Evolutionary conservation across 495 filamentous ascomycete genomes (phyloP).

Genomic region (Penicillium riverlandense): DNA sequence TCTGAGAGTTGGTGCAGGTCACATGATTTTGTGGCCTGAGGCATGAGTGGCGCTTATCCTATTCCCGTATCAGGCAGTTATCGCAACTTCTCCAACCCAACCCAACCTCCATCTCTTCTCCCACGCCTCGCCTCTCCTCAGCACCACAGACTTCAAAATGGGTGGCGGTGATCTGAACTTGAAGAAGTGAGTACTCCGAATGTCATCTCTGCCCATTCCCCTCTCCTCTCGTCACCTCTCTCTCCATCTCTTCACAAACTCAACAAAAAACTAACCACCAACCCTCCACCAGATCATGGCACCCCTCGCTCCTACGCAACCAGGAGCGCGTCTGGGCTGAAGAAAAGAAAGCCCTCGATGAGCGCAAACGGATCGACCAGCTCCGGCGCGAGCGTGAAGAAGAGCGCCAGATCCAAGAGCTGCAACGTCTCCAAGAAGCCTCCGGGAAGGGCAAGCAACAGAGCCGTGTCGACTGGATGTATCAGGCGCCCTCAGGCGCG

Average conservation of each 20-base stretch:
- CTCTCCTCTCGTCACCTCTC: too few relatives aligned
- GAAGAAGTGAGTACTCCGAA: constrained; percentile 58
- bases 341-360: constrained; percentile 89
- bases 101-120: background rate
- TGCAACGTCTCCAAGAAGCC: constrained; percentile 82
- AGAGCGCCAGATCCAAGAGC: constrained; percentile 86
- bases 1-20: background rate
- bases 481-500: constrained; percentile 75
- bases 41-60: background rate
- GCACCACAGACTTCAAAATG: constrained; percentile 49
- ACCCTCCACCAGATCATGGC: constrained; percentile 58
- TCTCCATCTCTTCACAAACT: background rate
- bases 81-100: background rate
- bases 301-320: constrained; percentile 76
- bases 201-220: background rate
- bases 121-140: background rate
- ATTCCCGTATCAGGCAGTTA: constrained; percentile 6
- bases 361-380: constrained; percentile 85
- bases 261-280: constrained; percentile 6
- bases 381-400: constrained; percentile 87
- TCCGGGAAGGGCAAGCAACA: constrained; percentile 69
- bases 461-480: constrained; percentile 96
- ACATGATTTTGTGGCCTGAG: background rate
- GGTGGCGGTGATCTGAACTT: constrained; percentile 78
- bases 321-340: constrained; percentile 78